phyloP scores from a whole-genome alignment of 768 basidiomycete genomes.

The Rhizopogon vinicolor region DNA sequence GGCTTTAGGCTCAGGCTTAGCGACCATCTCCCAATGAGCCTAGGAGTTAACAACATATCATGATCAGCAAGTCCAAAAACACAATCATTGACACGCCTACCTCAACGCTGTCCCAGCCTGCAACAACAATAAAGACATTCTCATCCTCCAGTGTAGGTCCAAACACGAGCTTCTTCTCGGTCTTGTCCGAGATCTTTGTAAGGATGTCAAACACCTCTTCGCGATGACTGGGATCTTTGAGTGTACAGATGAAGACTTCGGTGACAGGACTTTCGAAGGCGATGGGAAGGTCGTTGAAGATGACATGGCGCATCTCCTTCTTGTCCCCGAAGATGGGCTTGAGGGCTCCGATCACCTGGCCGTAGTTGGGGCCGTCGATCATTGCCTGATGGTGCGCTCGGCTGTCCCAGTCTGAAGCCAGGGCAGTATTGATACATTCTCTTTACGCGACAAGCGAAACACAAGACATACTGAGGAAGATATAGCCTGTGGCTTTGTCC shows the following conservation, averaged over 20 bases:
- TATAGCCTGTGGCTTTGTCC: constrained; percentile 5
- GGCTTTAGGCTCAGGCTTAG: constrained; percentile 2
- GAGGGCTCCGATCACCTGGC: constrained; percentile 2
- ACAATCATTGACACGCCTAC: constrained; percentile 7
- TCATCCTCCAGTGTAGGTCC: constrained; percentile 16
- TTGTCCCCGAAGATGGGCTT: constrained; percentile 3
- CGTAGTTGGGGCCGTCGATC: constrained; percentile 4
- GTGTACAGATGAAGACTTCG: constrained; percentile 9
- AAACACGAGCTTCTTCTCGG: constrained; percentile 10
- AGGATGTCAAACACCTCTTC: constrained; percentile 7
- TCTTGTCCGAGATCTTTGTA: constrained; percentile 8
- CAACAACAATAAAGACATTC: constrained; percentile 14
- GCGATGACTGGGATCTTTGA: constrained; percentile 22
- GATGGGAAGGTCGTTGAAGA: constrained; percentile 10
- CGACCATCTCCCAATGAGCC: constrained; percentile 10
- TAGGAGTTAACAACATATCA: not conserved
- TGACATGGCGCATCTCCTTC: constrained; percentile 15
- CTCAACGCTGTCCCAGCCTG: constrained; percentile 21
- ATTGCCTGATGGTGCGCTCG: constrained; percentile 15
- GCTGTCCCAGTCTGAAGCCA: constrained; percentile 22
- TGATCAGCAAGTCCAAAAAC: not conserved
- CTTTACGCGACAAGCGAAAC: not conserved
- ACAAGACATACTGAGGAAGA: constrained; percentile 14
- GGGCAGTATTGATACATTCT: not conserved
- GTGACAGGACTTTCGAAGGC: constrained; percentile 21